Evolutionary conservation across 331 rosid species (phyloP).

Genomic region (Rhamnella rubrinervis): DNA sequence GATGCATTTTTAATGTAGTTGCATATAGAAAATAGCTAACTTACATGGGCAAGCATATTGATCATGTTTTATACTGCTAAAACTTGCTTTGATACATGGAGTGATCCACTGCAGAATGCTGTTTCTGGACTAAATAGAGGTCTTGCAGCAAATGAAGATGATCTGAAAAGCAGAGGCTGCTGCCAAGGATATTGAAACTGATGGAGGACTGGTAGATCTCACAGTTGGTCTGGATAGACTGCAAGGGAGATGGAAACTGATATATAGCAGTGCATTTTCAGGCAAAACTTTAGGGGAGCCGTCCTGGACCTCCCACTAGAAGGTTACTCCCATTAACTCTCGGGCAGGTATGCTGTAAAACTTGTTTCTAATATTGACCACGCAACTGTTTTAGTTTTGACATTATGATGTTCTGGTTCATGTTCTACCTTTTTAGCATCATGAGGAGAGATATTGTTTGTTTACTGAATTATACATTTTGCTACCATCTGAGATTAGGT

Average conservation of each 20-base stretch:
- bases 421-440: background rate
- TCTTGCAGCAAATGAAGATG: constrained; percentile 83
- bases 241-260: constrained; percentile 94
- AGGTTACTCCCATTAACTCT: constrained; percentile 91
- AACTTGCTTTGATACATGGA: background rate
- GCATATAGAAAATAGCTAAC: background rate
- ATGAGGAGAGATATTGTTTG: background rate
- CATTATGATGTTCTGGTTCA: background rate
- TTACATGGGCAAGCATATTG: background rate
- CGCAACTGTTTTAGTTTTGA: background rate
- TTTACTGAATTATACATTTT: background rate
- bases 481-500: constrained; percentile 46
- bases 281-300: constrained; percentile 89
- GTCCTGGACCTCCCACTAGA: constrained; percentile 92
- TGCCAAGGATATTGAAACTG: constrained; percentile 81
- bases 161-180: constrained; percentile 81
- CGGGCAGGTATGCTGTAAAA: constrained; percentile 63
- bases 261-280: constrained; percentile 91
- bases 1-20: background rate
- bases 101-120: constrained; percentile 53
- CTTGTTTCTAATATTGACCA: background rate
- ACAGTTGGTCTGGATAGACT: constrained; percentile 58
- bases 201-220: constrained; percentile 74
- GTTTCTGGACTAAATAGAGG: constrained; percentile 95
- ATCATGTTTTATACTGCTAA: background rate